These are phyloP conservation scores for Ajuga chamaepitys DNA, from an alignment of 257 asterid genomes.

Conservation along the genomic window DNA sequence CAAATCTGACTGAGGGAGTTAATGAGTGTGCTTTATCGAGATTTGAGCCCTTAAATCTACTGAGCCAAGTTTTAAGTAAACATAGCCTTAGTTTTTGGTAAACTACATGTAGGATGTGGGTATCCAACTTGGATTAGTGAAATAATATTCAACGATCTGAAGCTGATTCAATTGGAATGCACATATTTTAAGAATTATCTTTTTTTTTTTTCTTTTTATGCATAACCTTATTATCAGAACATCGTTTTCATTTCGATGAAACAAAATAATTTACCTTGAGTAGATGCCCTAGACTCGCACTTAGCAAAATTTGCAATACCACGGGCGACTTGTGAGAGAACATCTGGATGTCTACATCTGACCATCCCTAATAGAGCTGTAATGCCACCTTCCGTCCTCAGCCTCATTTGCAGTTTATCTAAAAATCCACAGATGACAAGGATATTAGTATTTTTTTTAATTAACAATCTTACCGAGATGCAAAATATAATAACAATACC, in stretches of 20 bases:
- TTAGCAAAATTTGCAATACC: conserved; percentile 97
- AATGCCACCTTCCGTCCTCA: conserved; percentile 96
- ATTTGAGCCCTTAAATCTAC: no score
- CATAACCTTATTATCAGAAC: no score
- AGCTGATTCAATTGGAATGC: background rate
- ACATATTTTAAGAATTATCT: no score
- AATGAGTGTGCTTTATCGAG: no score
- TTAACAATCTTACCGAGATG: no score
- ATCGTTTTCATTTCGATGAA: no score
- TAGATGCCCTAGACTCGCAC: conserved; percentile 91
- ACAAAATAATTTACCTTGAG: conserved; percentile 52
- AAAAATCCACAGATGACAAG: conserved; percentile 11
- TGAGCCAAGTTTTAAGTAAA: no score
- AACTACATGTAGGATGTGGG: background rate
- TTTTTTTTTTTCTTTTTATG: no score
- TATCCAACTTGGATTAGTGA: background rate
- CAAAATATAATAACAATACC: conserved; percentile 40
- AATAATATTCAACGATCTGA: background rate
- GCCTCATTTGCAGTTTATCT: conserved; percentile 91
- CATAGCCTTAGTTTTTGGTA: no score
- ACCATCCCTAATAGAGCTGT: conserved; percentile 98
- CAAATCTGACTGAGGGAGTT: no score
- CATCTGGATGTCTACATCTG: conserved; percentile 92
- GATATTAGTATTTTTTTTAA: no score
- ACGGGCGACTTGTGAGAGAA: conserved; percentile 95